Evolutionary conservation across 768 basidiomycete genomes (phyloP).

Genomic region (Trametes cubensis): DNA sequence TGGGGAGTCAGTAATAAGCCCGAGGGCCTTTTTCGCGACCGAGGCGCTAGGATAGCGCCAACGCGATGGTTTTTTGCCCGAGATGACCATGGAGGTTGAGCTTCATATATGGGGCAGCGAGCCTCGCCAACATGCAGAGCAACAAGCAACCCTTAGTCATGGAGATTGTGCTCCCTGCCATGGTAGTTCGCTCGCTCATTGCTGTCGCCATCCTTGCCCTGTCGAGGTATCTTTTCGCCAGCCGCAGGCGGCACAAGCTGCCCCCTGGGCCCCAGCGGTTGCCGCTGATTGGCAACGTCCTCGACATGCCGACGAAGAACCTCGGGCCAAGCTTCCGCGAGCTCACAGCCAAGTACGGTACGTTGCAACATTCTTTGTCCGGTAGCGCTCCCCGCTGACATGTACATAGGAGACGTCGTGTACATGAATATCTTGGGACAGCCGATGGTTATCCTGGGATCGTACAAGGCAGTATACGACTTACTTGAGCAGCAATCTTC

Average conservation of each 20-base stretch:
- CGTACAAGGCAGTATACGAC: slow-evolving; percentile 6
- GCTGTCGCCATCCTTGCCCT: neutral
- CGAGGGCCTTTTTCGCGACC: no score
- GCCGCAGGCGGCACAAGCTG: neutral
- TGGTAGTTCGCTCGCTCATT: neutral
- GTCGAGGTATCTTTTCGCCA: neutral
- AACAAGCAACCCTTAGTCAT: neutral
- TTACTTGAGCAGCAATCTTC: slow-evolving; percentile 11
- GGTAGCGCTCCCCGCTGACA: no score
- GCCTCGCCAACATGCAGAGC: no score
- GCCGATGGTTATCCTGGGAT: slow-evolving; percentile 14
- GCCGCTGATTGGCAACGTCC: slow-evolving; percentile 12
- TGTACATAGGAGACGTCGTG: slow-evolving; percentile 11
- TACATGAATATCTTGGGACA: slow-evolving; percentile 16
- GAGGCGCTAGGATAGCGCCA: no score
- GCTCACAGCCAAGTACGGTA: slow-evolving; percentile 12
- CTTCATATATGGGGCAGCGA: no score
- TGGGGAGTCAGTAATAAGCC: no score
- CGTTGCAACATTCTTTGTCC: neutral
- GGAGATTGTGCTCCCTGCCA: neutral
- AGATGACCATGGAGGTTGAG: no score
- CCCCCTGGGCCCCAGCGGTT: slow-evolving; percentile 11
- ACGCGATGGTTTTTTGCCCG: no score
- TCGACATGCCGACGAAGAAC: slow-evolving; percentile 7
- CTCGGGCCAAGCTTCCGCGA: slow-evolving; percentile 8